Evolutionary conservation across 768 basidiomycete genomes (phyloP).

Genomic region (Jaapia argillacea): DNA sequence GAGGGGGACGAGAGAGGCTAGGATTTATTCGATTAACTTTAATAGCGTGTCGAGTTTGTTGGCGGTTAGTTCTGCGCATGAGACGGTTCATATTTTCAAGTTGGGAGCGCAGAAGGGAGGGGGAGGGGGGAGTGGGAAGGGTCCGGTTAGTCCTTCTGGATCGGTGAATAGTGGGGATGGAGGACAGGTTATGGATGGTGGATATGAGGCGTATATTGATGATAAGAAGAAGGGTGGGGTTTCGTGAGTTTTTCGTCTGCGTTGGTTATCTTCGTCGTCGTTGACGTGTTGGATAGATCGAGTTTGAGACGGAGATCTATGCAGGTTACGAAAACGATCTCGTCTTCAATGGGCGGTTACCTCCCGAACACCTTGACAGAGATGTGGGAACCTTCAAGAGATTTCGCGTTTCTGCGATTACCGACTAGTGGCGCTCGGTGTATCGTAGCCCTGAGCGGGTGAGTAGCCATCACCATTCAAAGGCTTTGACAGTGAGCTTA

Average conservation of each 20-base stretch:
- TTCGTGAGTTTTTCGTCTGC: slow-evolving; percentile 30
- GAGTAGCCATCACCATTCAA: slow-evolving; percentile 21
- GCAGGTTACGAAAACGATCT: slow-evolving; percentile 65
- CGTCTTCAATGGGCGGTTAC: slow-evolving; percentile 75
- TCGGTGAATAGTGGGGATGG: slow-evolving; percentile 56
- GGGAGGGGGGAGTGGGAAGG: slow-evolving; percentile 14
- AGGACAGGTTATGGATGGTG: slow-evolving; percentile 53
- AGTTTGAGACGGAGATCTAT: slow-evolving; percentile 59
- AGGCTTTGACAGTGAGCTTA: too few species aligned
- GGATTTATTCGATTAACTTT: slow-evolving; percentile 81
- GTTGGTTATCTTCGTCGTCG: slow-evolving; percentile 1
- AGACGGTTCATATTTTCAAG: slow-evolving; percentile 96
- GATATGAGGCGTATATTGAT: slow-evolving; percentile 82
- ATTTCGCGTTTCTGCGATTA: slow-evolving; percentile 85
- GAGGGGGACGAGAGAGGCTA: slow-evolving; percentile 77
- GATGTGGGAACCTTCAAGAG: slow-evolving; percentile 93
- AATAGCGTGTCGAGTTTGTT: slow-evolving; percentile 77
- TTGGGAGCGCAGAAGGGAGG: slow-evolving; percentile 34
- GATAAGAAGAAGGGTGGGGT: slow-evolving; percentile 57
- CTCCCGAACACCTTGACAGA: slow-evolving; percentile 86
- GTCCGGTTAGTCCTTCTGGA: slow-evolving; percentile 49
- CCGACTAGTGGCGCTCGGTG: slow-evolving; percentile 72
- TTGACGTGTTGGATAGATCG: slow-evolving; percentile 25
- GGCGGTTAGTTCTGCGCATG: slow-evolving; percentile 85
- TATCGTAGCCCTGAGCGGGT: slow-evolving; percentile 87